Base-by-base conservation (phyloP, 2,329 filamentous ascomycete genomes). In the Fusarium irregulare region DNA sequence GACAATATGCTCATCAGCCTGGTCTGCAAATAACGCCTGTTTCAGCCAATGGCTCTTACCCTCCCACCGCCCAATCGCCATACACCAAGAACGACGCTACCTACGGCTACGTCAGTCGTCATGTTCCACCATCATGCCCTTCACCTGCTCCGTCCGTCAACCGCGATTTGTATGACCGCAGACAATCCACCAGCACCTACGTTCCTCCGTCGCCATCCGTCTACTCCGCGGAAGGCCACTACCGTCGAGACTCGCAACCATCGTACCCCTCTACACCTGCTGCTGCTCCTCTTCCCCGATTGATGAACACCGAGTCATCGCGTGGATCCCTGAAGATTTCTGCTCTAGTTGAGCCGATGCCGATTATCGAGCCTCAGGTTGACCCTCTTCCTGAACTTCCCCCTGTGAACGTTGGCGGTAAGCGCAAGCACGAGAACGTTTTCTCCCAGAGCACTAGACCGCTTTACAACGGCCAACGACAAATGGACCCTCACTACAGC, bases 271-370 rank as follows among this genome's bases (percentile, higher is more conserved):
- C 73, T 12, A 71, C 77, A 65, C 78, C 71, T 7, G 65, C 73
- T 25, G 46, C 74, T 7, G 63, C 78, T 63, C 73, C 77, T 65
- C 55, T 76, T 66, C 48, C 78, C 51, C 69, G 64, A 9, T 51
- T 58, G 12, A 48, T 63, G 27, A 69, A 73, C 12, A 65, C 47
- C 6, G 58, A 70, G 58, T 74, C 71, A 20, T 80, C 77, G 6
- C 72, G 80, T 12, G 79, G 81, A 10, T 78, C 80, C 3, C 74
- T 82, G 54, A 82, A 80, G 69, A 81, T 81, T 60, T 68, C 78
- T 4, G 69, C 77, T 3, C 59, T 81, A 23, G 73, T 81, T 41
- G 77, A 78, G n/a, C 77, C 78, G 3, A 58, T 79, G 8, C 77
- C 79, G 14, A 73, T 78, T 3, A 80, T 81, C 23, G 79, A 78